A percentile compares a stretch with the other conserved stretches of the same genome.
Evolutionary conservation across 257 asterid genomes (phyloP).

Genomic region (Solanum raphanifolium): DNA sequence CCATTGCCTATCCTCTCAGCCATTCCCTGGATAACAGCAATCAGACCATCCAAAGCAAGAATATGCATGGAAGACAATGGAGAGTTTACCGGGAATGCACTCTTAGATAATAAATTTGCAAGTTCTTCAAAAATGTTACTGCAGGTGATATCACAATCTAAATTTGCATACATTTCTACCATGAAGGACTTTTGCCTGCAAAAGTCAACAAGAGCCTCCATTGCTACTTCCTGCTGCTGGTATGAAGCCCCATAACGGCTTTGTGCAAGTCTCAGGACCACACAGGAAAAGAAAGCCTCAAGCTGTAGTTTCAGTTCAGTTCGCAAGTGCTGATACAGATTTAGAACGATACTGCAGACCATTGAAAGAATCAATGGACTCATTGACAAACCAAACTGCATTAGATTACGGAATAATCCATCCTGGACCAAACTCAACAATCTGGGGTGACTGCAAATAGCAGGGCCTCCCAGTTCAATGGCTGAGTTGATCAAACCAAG

Average conservation of each 20-base stretch:
- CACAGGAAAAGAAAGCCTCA: slow-evolving; percentile 94
- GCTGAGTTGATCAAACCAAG: slow-evolving; percentile 92
- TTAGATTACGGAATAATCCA: slow-evolving; percentile 75
- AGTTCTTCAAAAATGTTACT: slow-evolving; percentile 92
- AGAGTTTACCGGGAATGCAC: slow-evolving; percentile 94
- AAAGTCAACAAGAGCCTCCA: slow-evolving; percentile 97
- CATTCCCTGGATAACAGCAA: slow-evolving; percentile 98
- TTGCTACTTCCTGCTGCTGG: slow-evolving; percentile 98
- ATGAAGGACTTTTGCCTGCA: slow-evolving; percentile 87
- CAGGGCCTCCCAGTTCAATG: slow-evolving; percentile 80
- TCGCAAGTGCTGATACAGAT: slow-evolving; percentile 78
- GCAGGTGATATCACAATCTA: slow-evolving; percentile 94
- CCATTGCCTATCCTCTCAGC: slow-evolving; percentile 97
- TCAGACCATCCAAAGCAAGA: slow-evolving; percentile 96
- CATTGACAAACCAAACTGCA: slow-evolving; percentile 89
- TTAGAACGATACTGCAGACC: slow-evolving; percentile 90
- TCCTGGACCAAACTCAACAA: slow-evolving; percentile 87
- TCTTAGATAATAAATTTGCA: slow-evolving; percentile 80
- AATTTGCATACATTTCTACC: slow-evolving; percentile 90
- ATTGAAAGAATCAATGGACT: slow-evolving; percentile 91
- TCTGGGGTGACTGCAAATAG: slow-evolving; percentile 66
- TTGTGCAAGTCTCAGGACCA: slow-evolving; percentile 84
- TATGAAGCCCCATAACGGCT: slow-evolving; percentile 84
- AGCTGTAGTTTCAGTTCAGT: slow-evolving; percentile 83
- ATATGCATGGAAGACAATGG: slow-evolving; percentile 94